A percentile compares a stretch with the other conserved stretches of the same genome.
Conservation (phyloP, 768 basidiomycete species). For the Phylloporus scabripes region DNA sequence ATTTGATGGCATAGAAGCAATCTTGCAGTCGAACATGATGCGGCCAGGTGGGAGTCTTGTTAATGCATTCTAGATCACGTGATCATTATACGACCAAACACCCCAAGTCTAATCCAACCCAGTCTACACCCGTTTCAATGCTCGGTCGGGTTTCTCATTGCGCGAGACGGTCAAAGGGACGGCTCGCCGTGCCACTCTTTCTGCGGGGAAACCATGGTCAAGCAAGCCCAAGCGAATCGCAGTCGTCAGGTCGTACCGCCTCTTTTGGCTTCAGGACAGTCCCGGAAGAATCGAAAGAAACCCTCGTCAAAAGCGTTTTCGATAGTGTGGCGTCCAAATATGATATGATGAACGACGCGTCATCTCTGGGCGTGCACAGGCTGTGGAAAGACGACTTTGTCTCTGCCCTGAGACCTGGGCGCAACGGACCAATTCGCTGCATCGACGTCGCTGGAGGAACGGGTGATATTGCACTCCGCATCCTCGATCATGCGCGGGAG, state of each 20-base stretch:
- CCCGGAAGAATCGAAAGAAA: constrained; percentile 81
- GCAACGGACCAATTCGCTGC: constrained; percentile 68
- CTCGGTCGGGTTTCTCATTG: constrained; percentile 13
- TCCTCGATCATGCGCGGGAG: constrained; percentile 86
- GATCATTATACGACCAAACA: neutral
- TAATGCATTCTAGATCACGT: neutral
- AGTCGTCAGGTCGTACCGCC: constrained; percentile 42
- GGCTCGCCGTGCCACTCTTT: constrained; percentile 6
- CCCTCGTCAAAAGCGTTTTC: constrained; percentile 89
- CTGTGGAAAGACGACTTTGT: constrained; percentile 96
- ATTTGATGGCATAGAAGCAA: neutral
- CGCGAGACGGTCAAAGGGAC: constrained; percentile 11
- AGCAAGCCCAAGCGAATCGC: constrained; percentile 5
- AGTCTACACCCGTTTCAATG: constrained; percentile 4
- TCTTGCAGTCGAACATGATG: neutral
- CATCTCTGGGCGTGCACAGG: constrained; percentile 92
- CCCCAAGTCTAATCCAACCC: neutral
- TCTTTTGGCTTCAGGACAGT: constrained; percentile 95
- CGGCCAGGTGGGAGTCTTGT: neutral
- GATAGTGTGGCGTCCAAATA: constrained; percentile 93
- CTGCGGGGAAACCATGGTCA: constrained; percentile 22
- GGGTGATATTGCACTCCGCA: constrained; percentile 92
- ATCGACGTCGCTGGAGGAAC: constrained; percentile 98
- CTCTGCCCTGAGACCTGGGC: constrained; percentile 66
- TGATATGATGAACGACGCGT: constrained; percentile 99